Base-by-base conservation (phyloP, 2,329 filamentous ascomycete genomes). In the Elsinoe necatrix region DNA sequence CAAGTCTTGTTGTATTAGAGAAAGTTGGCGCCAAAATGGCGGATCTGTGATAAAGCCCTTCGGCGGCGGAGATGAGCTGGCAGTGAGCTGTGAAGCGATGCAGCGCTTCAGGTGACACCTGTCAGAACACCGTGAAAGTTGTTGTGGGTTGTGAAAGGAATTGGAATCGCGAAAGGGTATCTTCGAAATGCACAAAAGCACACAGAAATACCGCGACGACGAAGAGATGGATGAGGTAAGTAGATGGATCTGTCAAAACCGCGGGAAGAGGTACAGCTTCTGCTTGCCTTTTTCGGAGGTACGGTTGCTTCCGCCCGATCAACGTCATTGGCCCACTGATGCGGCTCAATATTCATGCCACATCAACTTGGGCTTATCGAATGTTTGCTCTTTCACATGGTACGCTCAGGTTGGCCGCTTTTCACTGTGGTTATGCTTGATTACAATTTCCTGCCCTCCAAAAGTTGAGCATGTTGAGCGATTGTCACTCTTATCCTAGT, bases 281-380 rank as follows among this genome's bases (percentile, higher is more conserved):
- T 35, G 14, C 48, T 52, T 52, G 48, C 48, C 48, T 52, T 52
- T 39, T 52, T 52, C 48, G 31, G 48, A 52, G 48, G n/a, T 25
- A 31, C 48, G 48, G 48, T 14, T 52, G 29, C 31, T 52, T 52
- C 48, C 48, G 48, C 16, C 20, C 31, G 20, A 27, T n/a, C 29
- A 52, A 52, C 48, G 48, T 52, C 48, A 52, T 25, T 52, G 48
- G 48, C 29, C 29, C 31, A n/a, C 48, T 3, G 14, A 37, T 18
- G 25, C 29, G 48, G 16, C 18, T 52, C 48, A 39, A 8, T n/a
- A 11, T 18, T 23, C 4, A 6, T 43, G 6, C n/a, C n/a, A 43
- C 39, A 3, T 18, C 39, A 43, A 18, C 39, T 21, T 43, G 9
- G 2, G 34, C 45, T 14, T 31, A 14, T 18, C 23, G 25, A 50